phyloP scores from a whole-genome alignment of 179 eudicot species.

The Silene coronaria region DNA sequence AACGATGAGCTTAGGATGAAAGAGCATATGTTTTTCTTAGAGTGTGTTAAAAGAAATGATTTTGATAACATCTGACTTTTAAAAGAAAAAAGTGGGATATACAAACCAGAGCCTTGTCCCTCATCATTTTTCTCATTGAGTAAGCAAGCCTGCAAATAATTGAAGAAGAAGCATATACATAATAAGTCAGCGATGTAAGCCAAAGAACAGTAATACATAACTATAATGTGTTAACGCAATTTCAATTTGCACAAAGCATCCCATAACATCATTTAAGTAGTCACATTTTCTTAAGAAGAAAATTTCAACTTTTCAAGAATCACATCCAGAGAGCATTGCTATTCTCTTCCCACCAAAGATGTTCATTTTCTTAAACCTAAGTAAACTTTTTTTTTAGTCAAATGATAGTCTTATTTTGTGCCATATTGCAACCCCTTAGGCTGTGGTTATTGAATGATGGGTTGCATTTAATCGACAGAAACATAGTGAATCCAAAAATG shows the following conservation, averaged over 20 bases:
- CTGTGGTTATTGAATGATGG: too few relatives aligned
- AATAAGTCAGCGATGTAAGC: not conserved
- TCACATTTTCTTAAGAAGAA: not conserved
- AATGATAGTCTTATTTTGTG: not conserved
- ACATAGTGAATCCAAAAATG: too few relatives aligned
- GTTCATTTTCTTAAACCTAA: not conserved
- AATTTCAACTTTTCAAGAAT: not conserved
- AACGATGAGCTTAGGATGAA: too few relatives aligned
- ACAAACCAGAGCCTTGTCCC: slow-evolving; percentile 89
- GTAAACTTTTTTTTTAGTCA: not conserved
- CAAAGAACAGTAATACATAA: not conserved
- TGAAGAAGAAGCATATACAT: not conserved
- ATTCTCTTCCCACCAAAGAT: not conserved
- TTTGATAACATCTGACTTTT: too few relatives aligned
- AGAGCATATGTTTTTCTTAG: too few relatives aligned
- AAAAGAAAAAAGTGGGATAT: not conserved
- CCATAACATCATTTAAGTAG: not conserved
- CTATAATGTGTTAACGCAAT: not conserved
- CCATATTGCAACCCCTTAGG: too few relatives aligned
- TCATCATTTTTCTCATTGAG: slow-evolving; percentile 99
- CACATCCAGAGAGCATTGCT: not conserved
- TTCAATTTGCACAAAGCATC: not conserved
- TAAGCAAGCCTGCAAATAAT: slow-evolving; percentile 73
- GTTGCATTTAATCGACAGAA: too few relatives aligned
- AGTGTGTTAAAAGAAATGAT: too few relatives aligned